Evolutionary conservation across 2,329 filamentous ascomycete species (phyloP).

Genomic region (Westerdykella ornata): DNA sequence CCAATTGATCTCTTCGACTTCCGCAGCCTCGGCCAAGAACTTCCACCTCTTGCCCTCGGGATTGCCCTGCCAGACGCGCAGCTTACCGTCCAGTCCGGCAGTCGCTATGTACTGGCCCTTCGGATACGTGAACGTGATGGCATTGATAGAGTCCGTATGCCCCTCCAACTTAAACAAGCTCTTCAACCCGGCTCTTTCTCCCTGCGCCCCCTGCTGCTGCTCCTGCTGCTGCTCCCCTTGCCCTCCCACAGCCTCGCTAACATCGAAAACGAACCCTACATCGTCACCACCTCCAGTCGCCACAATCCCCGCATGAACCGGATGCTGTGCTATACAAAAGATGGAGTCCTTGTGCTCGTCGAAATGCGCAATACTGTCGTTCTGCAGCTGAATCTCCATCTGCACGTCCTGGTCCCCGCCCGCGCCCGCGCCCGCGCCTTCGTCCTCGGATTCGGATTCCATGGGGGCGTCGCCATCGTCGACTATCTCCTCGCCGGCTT

Average conservation of each 20-base stretch:
- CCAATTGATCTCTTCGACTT: conserved; percentile 96
- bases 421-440: conserved; percentile 44
- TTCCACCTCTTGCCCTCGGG: conserved; percentile 51
- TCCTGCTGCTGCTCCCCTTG: conserved; percentile 49
- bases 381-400: conserved; percentile 72
- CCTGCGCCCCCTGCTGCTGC: conserved; percentile 58
- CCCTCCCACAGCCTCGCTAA: conserved; percentile 55
- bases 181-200: conserved; percentile 54
- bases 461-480: conserved; percentile 67
- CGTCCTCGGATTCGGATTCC: conserved; percentile 65
- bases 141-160: conserved; percentile 86
- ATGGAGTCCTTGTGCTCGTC: conserved; percentile 85
- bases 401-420: conserved; percentile 47
- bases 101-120: conserved; percentile 78
- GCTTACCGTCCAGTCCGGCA: conserved; percentile 76
- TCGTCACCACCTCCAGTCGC: conserved; percentile 85
- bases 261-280: conserved; percentile 79
- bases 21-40: conserved; percentile 70
- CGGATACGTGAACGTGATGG: conserved; percentile 76
- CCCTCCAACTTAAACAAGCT: conserved; percentile 73
- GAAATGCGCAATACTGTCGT: conserved; percentile 91
- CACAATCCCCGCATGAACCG: conserved; percentile 66
- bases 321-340: conserved; percentile 92
- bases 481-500: conserved; percentile 68
- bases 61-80: conserved; percentile 60